Base-by-base conservation (phyloP, 139 green algal species). In the Chlorella sp. region DNA sequence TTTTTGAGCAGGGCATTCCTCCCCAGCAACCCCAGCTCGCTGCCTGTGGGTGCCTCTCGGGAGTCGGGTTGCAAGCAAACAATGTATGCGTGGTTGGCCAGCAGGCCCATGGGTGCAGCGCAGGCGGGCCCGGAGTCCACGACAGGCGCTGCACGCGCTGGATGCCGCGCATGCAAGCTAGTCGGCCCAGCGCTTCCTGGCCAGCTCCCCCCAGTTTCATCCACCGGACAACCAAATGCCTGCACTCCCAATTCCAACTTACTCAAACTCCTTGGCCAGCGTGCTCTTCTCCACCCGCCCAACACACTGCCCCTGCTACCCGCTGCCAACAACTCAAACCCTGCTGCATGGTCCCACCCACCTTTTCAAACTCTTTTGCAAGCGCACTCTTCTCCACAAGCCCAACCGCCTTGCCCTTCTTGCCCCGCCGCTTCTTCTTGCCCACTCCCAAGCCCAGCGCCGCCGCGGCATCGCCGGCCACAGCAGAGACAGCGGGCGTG, bases 391-490 rank as follows among this genome's bases (percentile, higher is more conserved):
- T 84, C 67, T 91, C 88, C 11, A 76, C 73, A 62, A 91, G 76
- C 68, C 87, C 81, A 9, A 54, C 90, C 28, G 85, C 85, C 80
- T 92, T 56, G 85, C 83, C 80, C 41, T 82, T 87, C 46, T 65
- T 90, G 51, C 76, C 76, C 14, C 36, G 16, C 17, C 17, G 34
- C 54, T 54, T 82, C 54, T 54, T 82, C 36, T 51, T 51, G 38
- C 36, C 46, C 34, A 51, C 36, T 36, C 68, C 65, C 11, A 51
- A 20, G 0, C 32, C 44, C 30, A 9, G 41, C 41, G 62, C 64
- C 14, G 62, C 76, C 4, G 76, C 76, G 13, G 17, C 77, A 6
- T 28, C 77, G 77, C 60, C 41, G 77, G 40, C 60, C 14, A 54
- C 46, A 54, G 46, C 46, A 54, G 46, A 54, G 8, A 54, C 46